Evolutionary conservation across 129 eudicot species (phyloP).

Genomic region (carrot (Daucus carota)): DH1_v3.0 NC_030388.2:14940501-14941000

Average conservation of each 20-base stretch:
- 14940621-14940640: slow-evolving; percentile 93
- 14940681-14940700: neutral
- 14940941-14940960: neutral
- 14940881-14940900: neutral
- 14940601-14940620: slow-evolving; percentile 68
- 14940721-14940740: neutral
- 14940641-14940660: slow-evolving; percentile 82
- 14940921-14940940: neutral
- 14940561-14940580: slow-evolving; percentile 71
- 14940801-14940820: neutral
- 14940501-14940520: neutral
- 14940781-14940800: neutral
- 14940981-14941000: neutral
- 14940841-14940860: neutral
- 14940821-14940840: neutral
- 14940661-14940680: slow-evolving; percentile 12
- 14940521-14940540: neutral
- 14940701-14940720: neutral
- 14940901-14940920: neutral
- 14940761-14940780: neutral
- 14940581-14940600: slow-evolving; percentile 87
- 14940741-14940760: neutral
- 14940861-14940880: neutral
- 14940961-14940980: neutral
- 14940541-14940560: slow-evolving; percentile 62